Conservation (phyloP, 225 moss, liverwort and hornwort species). For the Pleurozium schreberi region DNA sequence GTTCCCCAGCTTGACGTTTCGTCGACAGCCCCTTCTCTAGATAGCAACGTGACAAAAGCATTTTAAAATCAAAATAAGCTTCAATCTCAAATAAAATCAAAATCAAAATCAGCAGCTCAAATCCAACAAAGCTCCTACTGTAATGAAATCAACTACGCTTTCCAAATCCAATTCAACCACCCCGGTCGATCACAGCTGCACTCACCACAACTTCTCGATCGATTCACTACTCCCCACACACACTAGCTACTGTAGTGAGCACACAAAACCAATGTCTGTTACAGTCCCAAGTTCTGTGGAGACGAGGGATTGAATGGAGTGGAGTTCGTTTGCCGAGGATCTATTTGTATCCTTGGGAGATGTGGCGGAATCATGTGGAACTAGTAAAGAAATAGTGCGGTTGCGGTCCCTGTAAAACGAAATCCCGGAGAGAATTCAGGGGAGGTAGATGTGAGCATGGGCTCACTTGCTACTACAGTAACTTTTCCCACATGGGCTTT, state of each 20-base stretch:
- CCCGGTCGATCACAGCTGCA: not conserved
- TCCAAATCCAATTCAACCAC: not conserved
- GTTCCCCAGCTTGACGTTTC: not conserved
- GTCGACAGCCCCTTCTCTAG: not conserved
- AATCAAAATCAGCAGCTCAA: too few species aligned
- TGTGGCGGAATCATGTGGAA: not conserved
- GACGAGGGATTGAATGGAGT: not conserved
- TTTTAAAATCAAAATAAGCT: not conserved
- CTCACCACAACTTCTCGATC: not conserved
- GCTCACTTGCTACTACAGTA: not conserved
- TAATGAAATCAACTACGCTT: not conserved
- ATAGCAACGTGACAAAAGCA: not conserved
- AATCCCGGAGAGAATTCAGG: not conserved
- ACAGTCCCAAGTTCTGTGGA: not conserved
- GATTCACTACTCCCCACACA: not conserved
- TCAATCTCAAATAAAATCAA: not conserved
- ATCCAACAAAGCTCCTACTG: too few species aligned
- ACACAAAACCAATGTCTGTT: too few species aligned
- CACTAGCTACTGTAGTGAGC: too few species aligned
- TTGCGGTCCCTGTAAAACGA: not conserved
- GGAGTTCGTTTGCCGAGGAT: not conserved
- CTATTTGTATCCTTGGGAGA: not conserved
- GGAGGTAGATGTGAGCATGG: not conserved
- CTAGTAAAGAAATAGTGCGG: not conserved
- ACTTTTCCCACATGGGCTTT: not conserved